Evolutionary conservation across 352 stramenopile species (phyloP).

Genomic region (Pythium diclinum): DNA sequence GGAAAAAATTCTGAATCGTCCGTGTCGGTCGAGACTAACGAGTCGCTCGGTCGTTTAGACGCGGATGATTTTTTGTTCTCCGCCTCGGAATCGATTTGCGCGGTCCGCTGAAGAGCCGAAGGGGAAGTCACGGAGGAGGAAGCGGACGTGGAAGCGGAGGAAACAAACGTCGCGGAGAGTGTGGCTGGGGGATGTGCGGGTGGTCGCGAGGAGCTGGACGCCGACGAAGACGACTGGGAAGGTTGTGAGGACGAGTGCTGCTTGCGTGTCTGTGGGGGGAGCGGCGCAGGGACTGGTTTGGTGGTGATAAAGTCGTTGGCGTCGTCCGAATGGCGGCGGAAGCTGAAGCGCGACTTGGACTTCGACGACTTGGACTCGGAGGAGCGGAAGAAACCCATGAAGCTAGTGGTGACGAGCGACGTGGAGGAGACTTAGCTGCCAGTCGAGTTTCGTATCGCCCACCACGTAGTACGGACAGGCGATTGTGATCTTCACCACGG

Average conservation of each 20-base stretch:
- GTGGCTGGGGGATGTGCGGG: constrained; percentile 8
- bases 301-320: constrained; percentile 11
- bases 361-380: constrained; percentile 39
- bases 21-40: constrained; percentile 25
- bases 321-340: constrained; percentile 58
- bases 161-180: constrained; percentile 24
- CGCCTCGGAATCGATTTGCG: constrained; percentile 26
- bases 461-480: neutral
- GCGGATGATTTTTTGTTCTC: constrained; percentile 17
- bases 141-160: constrained; percentile 29
- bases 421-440: neutral
- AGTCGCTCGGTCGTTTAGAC: constrained; percentile 26
- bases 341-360: constrained; percentile 62
- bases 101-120: constrained; percentile 33
- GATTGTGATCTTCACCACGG: neutral
- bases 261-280: constrained; percentile 4
- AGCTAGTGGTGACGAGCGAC: constrained; percentile 1
- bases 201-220: neutral
- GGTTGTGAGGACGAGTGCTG: constrained; percentile 4
- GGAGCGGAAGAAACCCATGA: constrained; percentile 70
- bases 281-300: constrained; percentile 7
- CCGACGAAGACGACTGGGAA: neutral
- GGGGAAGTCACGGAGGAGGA: constrained; percentile 61
- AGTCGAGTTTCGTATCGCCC: neutral
- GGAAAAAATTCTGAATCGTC: constrained; percentile 21